Evolutionary conservation across 2,329 filamentous ascomycete genomes (phyloP).

Genomic region (Sarocladium brachiariae): DNA sequence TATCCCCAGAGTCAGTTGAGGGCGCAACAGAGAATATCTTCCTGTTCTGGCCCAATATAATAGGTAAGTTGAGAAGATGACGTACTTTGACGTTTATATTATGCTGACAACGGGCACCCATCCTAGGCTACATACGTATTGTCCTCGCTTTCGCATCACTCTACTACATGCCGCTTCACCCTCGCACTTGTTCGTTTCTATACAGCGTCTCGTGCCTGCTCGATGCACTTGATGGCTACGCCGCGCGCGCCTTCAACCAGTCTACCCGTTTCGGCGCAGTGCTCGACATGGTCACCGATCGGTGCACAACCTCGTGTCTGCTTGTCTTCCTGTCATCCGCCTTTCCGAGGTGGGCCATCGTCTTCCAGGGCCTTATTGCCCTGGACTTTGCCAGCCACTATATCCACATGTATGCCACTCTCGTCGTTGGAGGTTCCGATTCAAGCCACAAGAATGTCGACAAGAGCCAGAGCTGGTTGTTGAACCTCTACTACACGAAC

Average conservation of each 20-base stretch:
- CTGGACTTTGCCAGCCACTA: conserved; percentile 95
- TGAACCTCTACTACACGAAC: conserved; percentile 97
- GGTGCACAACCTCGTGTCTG: conserved; percentile 91
- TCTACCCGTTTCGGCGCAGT: conserved; percentile 94
- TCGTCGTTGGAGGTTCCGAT: conserved; percentile 75
- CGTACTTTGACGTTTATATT: too few species aligned
- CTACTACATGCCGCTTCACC: conserved; percentile 98
- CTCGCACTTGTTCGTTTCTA: conserved; percentile 84
- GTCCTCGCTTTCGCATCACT: conserved; percentile 81
- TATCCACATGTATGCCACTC: conserved; percentile 96
- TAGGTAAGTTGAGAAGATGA: conserved; percentile 52
- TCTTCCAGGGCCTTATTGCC: conserved; percentile 91
- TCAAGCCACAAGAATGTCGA: conserved; percentile 92
- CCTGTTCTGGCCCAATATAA: conserved; percentile 74
- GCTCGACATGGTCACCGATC: conserved; percentile 97
- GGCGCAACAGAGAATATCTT: conserved; percentile 64
- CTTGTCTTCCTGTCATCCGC: conserved; percentile 92
- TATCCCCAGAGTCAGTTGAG: not conserved
- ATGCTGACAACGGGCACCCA: too few species aligned
- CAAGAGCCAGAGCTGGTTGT: conserved; percentile 75
- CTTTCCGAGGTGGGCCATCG: conserved; percentile 86
- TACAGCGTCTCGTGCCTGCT: conserved; percentile 94
- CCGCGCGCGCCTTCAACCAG: conserved; percentile 74
- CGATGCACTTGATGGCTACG: conserved; percentile 89
- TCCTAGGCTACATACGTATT: conserved; percentile 66